phyloP scores from a whole-genome alignment of 768 basidiomycete species.

The Clitopilus passeckerianus region DNA sequence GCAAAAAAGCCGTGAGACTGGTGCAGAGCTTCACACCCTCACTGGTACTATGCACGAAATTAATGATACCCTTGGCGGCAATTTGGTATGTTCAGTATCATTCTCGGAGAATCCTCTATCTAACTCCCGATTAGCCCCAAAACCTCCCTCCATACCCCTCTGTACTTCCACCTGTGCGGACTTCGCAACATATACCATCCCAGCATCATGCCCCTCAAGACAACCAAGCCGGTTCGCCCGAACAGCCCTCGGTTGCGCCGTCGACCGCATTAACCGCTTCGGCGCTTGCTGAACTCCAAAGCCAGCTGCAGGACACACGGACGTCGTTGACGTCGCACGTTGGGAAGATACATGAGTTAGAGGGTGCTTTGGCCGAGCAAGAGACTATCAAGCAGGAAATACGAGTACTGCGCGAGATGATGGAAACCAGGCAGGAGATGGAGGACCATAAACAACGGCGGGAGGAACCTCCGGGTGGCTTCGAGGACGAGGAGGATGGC shows the following conservation, averaged over 20 bases:
- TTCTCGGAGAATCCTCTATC: neutral
- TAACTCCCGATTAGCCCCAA: slow-evolving; percentile 38
- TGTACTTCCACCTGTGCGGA: slow-evolving; percentile 62
- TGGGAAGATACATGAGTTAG: slow-evolving; percentile 79
- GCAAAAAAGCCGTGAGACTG: slow-evolving; percentile 93
- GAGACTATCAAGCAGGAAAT: slow-evolving; percentile 81
- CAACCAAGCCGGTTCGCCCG: slow-evolving; percentile 12
- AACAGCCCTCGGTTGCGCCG: slow-evolving; percentile 14
- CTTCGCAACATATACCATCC: slow-evolving; percentile 20
- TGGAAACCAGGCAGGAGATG: slow-evolving; percentile 58
- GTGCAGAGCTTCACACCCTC: slow-evolving; percentile 75
- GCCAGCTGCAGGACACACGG: slow-evolving; percentile 84
- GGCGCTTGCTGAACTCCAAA: slow-evolving; percentile 60
- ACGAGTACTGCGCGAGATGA: slow-evolving; percentile 59
- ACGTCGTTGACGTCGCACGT: slow-evolving; percentile 69
- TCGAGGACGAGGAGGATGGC: slow-evolving; percentile 28
- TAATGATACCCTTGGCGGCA: slow-evolving; percentile 85
- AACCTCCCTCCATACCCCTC: slow-evolving; percentile 61
- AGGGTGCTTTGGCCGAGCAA: slow-evolving; percentile 78
- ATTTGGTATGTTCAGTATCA: slow-evolving; percentile 48
- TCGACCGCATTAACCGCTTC: slow-evolving; percentile 18
- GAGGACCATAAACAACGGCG: slow-evolving; percentile 6
- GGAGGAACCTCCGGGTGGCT: slow-evolving; percentile 21
- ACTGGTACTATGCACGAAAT: slow-evolving; percentile 85
- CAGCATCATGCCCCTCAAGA: slow-evolving; percentile 17